Evolutionary conservation across 1,139 yeast genomes (phyloP), one percentile per base, ranked within the genome.

Genomic region (Arxiozyma bovina): DNA sequence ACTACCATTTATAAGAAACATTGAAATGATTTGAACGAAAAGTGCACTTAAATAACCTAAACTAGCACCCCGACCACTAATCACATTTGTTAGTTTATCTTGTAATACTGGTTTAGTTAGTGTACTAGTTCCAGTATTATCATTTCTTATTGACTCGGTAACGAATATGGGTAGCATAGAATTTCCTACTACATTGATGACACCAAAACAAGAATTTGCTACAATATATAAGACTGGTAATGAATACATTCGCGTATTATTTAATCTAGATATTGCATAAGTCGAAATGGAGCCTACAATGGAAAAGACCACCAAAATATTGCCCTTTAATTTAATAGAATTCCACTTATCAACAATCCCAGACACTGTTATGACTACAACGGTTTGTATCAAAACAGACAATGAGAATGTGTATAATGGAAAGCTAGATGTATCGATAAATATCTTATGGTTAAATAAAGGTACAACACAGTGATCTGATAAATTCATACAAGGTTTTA

Each of bases 141-240:
- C 21, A 11, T 27, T 34, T 1, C 18, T 23, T 11, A 42, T 51
- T 2, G 63, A 59, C 22, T 67, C 67, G 1, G 66, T 54, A 1
- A 75, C 85, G 48, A 85, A 66, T 0, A 78, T 74, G 0, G 90
- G 88, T 42, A 85, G 66, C 58, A 80, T 78, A 1, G 90, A 81
- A 65, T 85, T 85, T n/a, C 88, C 89, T 57, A 88, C 83, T 15
- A 85, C 90, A 52, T 81, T 80, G 3, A 83, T 86, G 4, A 85
- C 86, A 0, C 91, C 90, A 68, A 79, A 84, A 23, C 85, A 77
- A n/a, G 83, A 74, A 61, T 83, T 84, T 0, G 87, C 82, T 0
- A 81, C 51, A 11, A 84, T 75, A 2, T 86, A 83, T 34, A 82
- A 68, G 0, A 79, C 30, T 0, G 87, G 78, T 1, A 87, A 80